Evolutionary conservation across 2,329 filamentous ascomycete genomes (phyloP), one percentile per base, ranked within the genome.

Genomic region (Emmonsia crescens): DNA sequence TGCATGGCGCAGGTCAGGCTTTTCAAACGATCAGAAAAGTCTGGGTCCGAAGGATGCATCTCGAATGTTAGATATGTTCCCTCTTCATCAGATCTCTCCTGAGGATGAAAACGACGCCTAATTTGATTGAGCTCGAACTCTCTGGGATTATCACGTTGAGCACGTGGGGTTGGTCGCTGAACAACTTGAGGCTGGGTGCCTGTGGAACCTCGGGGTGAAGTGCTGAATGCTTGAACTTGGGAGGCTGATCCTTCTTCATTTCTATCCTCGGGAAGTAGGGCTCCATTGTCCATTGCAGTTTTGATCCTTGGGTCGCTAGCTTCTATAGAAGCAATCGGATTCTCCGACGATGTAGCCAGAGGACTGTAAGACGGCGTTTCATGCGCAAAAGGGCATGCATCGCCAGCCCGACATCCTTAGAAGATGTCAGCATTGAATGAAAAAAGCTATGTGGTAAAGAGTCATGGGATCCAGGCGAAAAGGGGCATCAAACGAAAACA

Each of bases 11-110:
- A 92, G 48, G 88, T 80, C 38, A 94, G 77, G 42, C 82, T 78
- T 31, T 85, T 81, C 69, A 93, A 78, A 64, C 91, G 88, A 72
- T 89, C 93, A 0, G 89, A 88, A 68, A 94, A 93, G 69, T 94
- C 89, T 0, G 89, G 89, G 70, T 94, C 89, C 5, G 89, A 91
- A 5, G 89, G 89, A 14, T 75, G 76, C 64, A 94, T 75, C 59
- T 79, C 83, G 73, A 93, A 89, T 10, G 78, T 75, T 46, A 92
- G 74, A 19, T 82, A 79, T 0, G 83, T 84, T 2, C 78, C 79
- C 57, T 82, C 80, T 63, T 81, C 68, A 64, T 74, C 72, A 38
- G 74, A 70, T 52, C 71, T 72, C 65, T 83, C 79, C 56, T 75
- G 72, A 14, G 82, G 81, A 60, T 74, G 75, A 72, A 85, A 93